A percentile compares a stretch with the other conserved stretches of the same genome.
Evolutionary conservation across 305 asterid species (phyloP).

Genomic region (Ilex paraguariensis): DNA sequence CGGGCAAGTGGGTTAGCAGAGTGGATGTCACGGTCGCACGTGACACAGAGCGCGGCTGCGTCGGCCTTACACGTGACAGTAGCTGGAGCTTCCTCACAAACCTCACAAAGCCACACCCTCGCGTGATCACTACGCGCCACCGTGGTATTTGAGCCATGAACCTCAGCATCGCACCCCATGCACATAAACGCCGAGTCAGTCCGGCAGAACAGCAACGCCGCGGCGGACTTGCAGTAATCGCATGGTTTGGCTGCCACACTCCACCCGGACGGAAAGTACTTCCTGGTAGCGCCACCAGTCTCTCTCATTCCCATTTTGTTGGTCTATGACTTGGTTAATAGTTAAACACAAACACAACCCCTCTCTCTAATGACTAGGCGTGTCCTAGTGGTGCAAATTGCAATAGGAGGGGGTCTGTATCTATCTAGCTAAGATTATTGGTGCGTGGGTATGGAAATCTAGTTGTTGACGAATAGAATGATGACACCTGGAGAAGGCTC

Average conservation of each 20-base stretch:
- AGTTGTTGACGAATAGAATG: background rate
- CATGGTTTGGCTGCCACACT: slow-evolving; percentile 3
- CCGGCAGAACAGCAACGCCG: slow-evolving; percentile 2
- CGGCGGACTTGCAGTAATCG: slow-evolving; percentile 3
- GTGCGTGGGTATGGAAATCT: background rate
- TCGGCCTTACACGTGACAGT: slow-evolving; percentile 77
- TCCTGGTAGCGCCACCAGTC: background rate
- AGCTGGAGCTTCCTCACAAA: slow-evolving; percentile 84
- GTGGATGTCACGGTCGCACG: slow-evolving; percentile 84
- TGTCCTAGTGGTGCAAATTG: background rate
- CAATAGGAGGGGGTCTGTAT: background rate
- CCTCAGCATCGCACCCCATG: slow-evolving; percentile 47
- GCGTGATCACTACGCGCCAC: slow-evolving; percentile 29
- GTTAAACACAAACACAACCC: too few relatives aligned
- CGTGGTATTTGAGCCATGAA: slow-evolving; percentile 22
- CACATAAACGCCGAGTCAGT: slow-evolving; percentile 35
- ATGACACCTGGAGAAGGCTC: background rate
- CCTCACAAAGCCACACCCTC: slow-evolving; percentile 87
- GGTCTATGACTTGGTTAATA: too few relatives aligned
- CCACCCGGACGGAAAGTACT: background rate
- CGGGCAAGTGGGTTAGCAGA: slow-evolving; percentile 73
- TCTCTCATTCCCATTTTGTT: background rate
- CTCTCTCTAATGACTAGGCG: background rate
- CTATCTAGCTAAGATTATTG: background rate
- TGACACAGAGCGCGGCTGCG: slow-evolving; percentile 69